A percentile compares a stretch with the other conserved stretches of the same genome.
Evolutionary conservation across 148 eudicot genomes (phyloP).

Genomic region (Chenopodium album): DNA sequence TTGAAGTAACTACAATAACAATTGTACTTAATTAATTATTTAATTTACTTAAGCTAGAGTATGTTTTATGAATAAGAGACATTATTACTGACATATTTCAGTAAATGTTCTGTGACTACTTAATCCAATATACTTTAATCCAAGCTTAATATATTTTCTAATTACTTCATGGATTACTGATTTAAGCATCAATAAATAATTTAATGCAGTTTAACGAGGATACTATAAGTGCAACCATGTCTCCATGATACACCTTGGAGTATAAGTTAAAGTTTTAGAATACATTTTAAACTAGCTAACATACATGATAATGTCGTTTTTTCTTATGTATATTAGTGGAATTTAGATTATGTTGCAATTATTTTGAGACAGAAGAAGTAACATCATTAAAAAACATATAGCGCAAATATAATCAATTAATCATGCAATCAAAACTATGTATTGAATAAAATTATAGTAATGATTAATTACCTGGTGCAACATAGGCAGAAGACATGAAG

Average conservation of each 20-base stretch:
- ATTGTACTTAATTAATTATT: too few species aligned
- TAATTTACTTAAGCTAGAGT: neutral
- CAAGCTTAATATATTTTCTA: neutral
- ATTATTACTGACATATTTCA: neutral
- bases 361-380: too few species aligned
- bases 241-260: too few species aligned
- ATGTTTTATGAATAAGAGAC: neutral
- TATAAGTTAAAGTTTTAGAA: too few species aligned
- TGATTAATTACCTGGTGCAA: constrained; percentile 70
- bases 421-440: neutral
- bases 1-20: too few species aligned
- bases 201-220: neutral
- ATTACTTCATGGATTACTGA: neutral
- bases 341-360: too few species aligned
- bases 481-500: constrained; percentile 50
- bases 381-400: too few species aligned
- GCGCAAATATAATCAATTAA: too few species aligned
- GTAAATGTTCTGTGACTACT: neutral
- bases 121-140: neutral
- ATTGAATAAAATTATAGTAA: neutral
- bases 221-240: too few species aligned
- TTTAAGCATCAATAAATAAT: neutral
- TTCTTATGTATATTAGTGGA: too few species aligned
- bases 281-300: too few species aligned
- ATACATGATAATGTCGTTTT: too few species aligned